These are phyloP conservation scores for Trametes sanguinea DNA, from an alignment of 768 basidiomycete genomes.

Conservation along the genomic window DNA sequence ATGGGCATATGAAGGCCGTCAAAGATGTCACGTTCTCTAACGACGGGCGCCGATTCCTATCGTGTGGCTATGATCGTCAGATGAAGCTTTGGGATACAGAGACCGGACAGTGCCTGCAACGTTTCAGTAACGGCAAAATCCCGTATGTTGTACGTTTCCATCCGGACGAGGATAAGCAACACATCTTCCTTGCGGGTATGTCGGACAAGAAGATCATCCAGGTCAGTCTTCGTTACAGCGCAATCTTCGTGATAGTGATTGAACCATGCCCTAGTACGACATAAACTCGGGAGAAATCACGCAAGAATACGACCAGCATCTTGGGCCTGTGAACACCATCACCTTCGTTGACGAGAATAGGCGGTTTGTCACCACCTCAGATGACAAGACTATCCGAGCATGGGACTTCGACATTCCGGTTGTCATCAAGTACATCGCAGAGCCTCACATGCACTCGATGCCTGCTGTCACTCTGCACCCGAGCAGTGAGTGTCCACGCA, in stretches of 20 bases:
- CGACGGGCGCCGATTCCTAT: slow-evolving; percentile 85
- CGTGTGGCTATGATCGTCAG: slow-evolving; percentile 92
- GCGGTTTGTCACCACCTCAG: slow-evolving; percentile 96
- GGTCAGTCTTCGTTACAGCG: slow-evolving; percentile 43
- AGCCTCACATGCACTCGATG: slow-evolving; percentile 99
- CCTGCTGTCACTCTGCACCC: slow-evolving; percentile 96
- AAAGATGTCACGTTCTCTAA: slow-evolving; percentile 97
- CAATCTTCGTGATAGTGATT: slow-evolving; percentile 7
- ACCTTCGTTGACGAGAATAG: slow-evolving; percentile 99
- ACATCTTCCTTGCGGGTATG: slow-evolving; percentile 98
- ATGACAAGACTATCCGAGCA: slow-evolving; percentile 98
- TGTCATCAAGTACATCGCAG: slow-evolving; percentile 99
- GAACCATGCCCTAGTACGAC: slow-evolving; percentile 68
- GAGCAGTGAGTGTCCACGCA: slow-evolving; percentile 64
- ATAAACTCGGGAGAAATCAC: slow-evolving; percentile 93
- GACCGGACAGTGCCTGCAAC: slow-evolving; percentile 95
- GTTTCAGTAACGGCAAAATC: slow-evolving; percentile 97
- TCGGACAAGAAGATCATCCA: slow-evolving; percentile 99
- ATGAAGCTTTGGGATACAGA: slow-evolving; percentile 99
- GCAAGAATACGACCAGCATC: slow-evolving; percentile 98
- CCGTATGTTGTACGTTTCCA: slow-evolving; percentile 96
- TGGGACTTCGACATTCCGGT: slow-evolving; percentile 99
- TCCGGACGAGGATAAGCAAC: slow-evolving; percentile 93
- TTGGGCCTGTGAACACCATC: slow-evolving; percentile 97
- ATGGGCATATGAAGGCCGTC: slow-evolving; percentile 95